Percentiles rank a stretch among this genome's conserved stretches.
Evolutionary conservation across 495 filamentous ascomycete species (phyloP).

Genomic region (Cercophora scortea): DNA sequence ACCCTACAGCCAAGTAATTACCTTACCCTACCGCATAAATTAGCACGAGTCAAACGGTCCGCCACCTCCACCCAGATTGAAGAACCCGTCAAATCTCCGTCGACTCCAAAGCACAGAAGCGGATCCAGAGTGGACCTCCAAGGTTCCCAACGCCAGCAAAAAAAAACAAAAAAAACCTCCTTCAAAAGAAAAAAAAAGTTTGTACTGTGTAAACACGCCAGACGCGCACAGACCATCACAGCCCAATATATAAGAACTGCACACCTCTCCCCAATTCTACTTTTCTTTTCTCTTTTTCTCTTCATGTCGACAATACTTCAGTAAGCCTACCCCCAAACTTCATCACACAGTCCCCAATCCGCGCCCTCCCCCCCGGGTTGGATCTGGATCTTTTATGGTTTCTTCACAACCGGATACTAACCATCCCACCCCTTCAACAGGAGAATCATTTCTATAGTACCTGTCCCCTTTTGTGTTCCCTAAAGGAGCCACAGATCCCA

Average conservation of each 20-base stretch:
- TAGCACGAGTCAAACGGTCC: too few relatives aligned
- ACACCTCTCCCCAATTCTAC: constrained; percentile 8
- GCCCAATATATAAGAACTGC: constrained; percentile 24
- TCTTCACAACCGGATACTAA: constrained; percentile 8
- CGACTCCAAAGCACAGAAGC: too few relatives aligned
- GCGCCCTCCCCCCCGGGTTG: background rate
- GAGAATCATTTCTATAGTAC: constrained; percentile 91
- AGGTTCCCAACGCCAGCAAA: too few relatives aligned
- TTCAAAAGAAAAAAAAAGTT: too few relatives aligned
- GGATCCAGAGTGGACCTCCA: too few relatives aligned
- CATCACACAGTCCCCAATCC: constrained; percentile 6
- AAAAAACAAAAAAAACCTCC: too few relatives aligned
- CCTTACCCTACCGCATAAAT: too few relatives aligned
- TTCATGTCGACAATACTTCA: constrained; percentile 60
- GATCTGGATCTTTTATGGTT: background rate
- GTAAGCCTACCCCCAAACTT: constrained; percentile 28
- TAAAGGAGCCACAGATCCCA: constrained; percentile 59
- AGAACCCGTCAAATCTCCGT: too few relatives aligned
- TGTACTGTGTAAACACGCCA: too few relatives aligned
- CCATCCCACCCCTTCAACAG: constrained; percentile 2
- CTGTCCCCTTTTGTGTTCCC: constrained; percentile 72
- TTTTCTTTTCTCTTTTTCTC: constrained; percentile 30
- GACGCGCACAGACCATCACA: constrained; percentile 27
- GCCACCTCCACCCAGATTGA: too few relatives aligned
- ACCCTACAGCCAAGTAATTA: too few relatives aligned